Evolutionary conservation across 2,329 filamentous ascomycete genomes (phyloP), one percentile per base, ranked within the genome.

Genomic region (Rugonectria rugulosa): DNA sequence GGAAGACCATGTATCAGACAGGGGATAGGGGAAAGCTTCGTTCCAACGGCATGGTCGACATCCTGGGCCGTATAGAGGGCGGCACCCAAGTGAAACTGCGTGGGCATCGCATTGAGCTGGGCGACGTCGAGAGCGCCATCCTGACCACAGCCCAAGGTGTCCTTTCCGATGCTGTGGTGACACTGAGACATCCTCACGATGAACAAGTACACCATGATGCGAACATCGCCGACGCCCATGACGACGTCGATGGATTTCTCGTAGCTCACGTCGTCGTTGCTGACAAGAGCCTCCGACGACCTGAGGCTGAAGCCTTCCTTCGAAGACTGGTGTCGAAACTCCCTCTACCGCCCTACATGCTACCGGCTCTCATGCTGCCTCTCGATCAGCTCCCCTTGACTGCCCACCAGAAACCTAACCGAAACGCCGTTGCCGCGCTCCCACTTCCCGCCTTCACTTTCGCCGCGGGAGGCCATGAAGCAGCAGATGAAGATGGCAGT

Each of bases 51-150:
- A 56, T 62, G 0, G 60, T 81, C 1, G 46, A 70, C 1, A 64
- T 75, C 24, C 49, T 71, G 6, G 75, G 76, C 1, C 74, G 78
- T 0, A 72, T 77, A 2, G 65, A 55, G 1, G 76, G 75, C 4
- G 77, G 81, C 46, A 76, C 72, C 1, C 73, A 79, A 37, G 65
- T 82, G 57, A 82, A 82, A 59, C 63, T 83, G 2, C 68, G 72
- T 2, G 79, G 78, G 1, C 46, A 77, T 3, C 72, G 78, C 1
- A 73, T 82, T 20, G 80, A 84, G 12, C 64, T 84, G 1, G 61
- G 68, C 3, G 82, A 84, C 2, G 46, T 68, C 3, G 59, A 61
- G 19, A 46, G 31, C 5, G 38, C 58, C 1, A 37, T 61, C 3
- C 19, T 60, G 9, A 44, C 21, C 11, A 24, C 56, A 2, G 41